Evolutionary conservation across 2,329 filamentous ascomycete genomes (phyloP), one percentile per base, ranked within the genome.

Genomic region (Aspergillus neoniger): DNA sequence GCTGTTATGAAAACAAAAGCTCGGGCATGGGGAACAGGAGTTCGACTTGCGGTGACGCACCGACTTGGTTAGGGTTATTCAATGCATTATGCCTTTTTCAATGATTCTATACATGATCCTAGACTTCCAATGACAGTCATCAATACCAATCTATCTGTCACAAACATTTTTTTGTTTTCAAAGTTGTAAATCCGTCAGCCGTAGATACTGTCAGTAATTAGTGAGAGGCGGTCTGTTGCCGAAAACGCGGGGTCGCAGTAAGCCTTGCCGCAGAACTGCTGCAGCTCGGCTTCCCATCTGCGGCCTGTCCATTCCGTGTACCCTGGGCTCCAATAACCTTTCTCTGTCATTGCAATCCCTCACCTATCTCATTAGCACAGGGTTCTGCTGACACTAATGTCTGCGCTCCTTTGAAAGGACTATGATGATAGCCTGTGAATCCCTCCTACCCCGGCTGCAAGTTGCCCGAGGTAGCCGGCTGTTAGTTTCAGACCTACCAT

Each of bases 1-100:
- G 62, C 62, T 63, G 65, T 51, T 61, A 67, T 68, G 66, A 65
- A 73, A 71, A 69, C 69, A 72, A 74, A 68, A 69, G 67, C 66
- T 65, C 63, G 68, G 69, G 66, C 65, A 71, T 69, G 68, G 68
- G 63, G 68, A 66, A 65, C 62, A 64, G 72, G 72, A 74, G 72
- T 74, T 70, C 50, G 64, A 67, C 66, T 56, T 59, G 64, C 68
- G 68, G 69, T 68, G 62, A 71, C 65, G 64, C 57, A 51, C 56
- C 60, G 23, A 62, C 44, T 47, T 55, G 61, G 48, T 51, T 65
- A 54, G 57, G 47, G 38, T 39, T 52, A 51, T 55, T 58, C 52
- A 52, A 59, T 59, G 30, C 53, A 55, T 32, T 54, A 54, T 43
- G 48, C 39, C 25, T 60, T 52, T 48, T 61, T 30, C 41, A 19